A percentile compares a stretch with the other conserved stretches of the same genome.
Conservation (phyloP, 2,329 filamentous ascomycete genomes). For the Arthrobotrys pseudoclavata region DNA sequence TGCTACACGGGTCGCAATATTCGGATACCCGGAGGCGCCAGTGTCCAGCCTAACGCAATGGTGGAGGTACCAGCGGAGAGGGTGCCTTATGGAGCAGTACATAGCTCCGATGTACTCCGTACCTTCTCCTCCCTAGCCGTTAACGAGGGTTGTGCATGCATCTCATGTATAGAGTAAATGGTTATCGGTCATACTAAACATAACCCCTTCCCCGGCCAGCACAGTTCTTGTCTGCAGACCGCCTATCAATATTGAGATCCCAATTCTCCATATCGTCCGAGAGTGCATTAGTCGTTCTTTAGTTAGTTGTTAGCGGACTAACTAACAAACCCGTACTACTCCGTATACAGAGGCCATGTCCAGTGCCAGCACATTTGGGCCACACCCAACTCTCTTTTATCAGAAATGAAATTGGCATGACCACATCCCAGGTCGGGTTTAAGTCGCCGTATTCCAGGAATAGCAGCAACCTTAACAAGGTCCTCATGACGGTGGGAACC, state of each 20-base stretch:
- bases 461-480: conserved; percentile 58
- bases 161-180: conserved; percentile 10
- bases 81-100: conserved; percentile 58
- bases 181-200: conserved; percentile 36
- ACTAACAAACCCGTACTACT: background rate
- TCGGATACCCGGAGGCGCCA: conserved; percentile 58
- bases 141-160: conserved; percentile 50
- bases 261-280: conserved; percentile 47
- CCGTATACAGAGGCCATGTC: background rate
- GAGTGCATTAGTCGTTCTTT: conserved; percentile 28
- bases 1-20: conserved; percentile 48
- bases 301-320: background rate
- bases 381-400: conserved; percentile 28
- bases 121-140: conserved; percentile 26
- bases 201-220: background rate
- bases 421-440: conserved; percentile 54
- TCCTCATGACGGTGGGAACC: conserved; percentile 34
- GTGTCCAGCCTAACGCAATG: conserved; percentile 52
- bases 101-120: conserved; percentile 55
- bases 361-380: conserved; percentile 6
- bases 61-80: conserved; percentile 39
- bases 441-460: conserved; percentile 61
- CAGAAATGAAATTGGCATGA: conserved; percentile 60
- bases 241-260: conserved; percentile 40
- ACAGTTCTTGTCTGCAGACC: conserved; percentile 12